These are phyloP conservation scores for Penicillium psychrosexuale DNA, from an alignment of 2,329 filamentous ascomycete genomes.

Conservation along the genomic window DNA sequence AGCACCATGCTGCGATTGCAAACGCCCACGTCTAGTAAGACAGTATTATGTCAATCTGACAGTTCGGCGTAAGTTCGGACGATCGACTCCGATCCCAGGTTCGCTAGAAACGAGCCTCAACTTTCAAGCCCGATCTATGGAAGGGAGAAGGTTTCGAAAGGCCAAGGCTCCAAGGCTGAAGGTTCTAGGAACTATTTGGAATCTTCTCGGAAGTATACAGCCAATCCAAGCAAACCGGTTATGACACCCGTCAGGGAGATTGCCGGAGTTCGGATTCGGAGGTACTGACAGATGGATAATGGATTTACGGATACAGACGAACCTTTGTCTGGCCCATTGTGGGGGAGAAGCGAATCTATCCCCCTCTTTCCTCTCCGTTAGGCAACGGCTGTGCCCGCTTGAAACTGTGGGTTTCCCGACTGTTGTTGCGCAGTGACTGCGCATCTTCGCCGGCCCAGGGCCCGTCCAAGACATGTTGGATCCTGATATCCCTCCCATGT, in stretches of 20 bases:
- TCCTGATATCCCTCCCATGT: background rate
- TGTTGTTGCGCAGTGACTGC: constrained; percentile 10
- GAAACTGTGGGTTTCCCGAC: background rate
- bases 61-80: constrained; percentile 12
- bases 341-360: constrained; percentile 14
- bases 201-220: background rate
- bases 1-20: background rate
- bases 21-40: background rate
- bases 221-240: background rate
- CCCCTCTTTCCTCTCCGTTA: constrained; percentile 2
- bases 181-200: background rate
- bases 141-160: background rate
- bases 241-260: background rate
- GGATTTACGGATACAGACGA: background rate
- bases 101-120: constrained; percentile 5
- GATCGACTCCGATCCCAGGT: constrained; percentile 2
- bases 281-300: background rate
- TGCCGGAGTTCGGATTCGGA: background rate
- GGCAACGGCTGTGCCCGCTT: background rate
- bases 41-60: background rate
- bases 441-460: constrained; percentile 5
- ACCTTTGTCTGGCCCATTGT: background rate
- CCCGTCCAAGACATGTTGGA: constrained; percentile 1
- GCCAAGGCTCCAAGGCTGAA: background rate
- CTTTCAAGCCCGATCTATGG: constrained; percentile 4